Evolutionary conservation across 106 monocot species (phyloP).

Genomic region (Dioscorea zingiberensis): DNA sequence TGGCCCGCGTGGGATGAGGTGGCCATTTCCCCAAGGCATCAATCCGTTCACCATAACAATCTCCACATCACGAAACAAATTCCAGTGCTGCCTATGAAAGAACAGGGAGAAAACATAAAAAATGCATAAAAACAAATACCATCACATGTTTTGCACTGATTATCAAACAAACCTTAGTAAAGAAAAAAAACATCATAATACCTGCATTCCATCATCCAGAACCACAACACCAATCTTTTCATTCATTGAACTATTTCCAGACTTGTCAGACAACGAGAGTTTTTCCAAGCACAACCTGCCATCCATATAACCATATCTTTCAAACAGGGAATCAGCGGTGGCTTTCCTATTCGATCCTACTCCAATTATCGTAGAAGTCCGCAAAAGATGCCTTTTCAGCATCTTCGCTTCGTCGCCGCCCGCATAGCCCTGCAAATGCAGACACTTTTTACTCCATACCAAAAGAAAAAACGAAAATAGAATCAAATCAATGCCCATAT

Average conservation of each 20-base stretch:
- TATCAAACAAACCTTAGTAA: too few relatives aligned
- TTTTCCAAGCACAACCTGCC: background rate
- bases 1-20: constrained; percentile 75
- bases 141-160: too few relatives aligned
- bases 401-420: constrained; percentile 84
- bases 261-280: constrained; percentile 10
- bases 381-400: constrained; percentile 57
- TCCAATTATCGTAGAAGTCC: constrained; percentile 53
- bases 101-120: constrained; percentile 10
- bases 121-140: background rate
- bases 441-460: background rate
- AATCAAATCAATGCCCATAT: background rate
- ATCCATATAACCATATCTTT: constrained; percentile 50
- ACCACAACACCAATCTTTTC: constrained; percentile 53
- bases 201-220: constrained; percentile 99
- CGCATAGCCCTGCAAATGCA: constrained; percentile 64
- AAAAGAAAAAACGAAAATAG: background rate
- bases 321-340: constrained; percentile 43
- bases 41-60: constrained; percentile 89
- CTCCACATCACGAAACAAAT: constrained; percentile 58
- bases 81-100: constrained; percentile 80
- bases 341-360: constrained; percentile 60
- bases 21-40: constrained; percentile 74
- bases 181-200: too few relatives aligned
- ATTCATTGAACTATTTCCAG: constrained; percentile 4